Base-by-base conservation (phyloP, 495 filamentous ascomycete species). In the Usnea hakonensis region DNA sequence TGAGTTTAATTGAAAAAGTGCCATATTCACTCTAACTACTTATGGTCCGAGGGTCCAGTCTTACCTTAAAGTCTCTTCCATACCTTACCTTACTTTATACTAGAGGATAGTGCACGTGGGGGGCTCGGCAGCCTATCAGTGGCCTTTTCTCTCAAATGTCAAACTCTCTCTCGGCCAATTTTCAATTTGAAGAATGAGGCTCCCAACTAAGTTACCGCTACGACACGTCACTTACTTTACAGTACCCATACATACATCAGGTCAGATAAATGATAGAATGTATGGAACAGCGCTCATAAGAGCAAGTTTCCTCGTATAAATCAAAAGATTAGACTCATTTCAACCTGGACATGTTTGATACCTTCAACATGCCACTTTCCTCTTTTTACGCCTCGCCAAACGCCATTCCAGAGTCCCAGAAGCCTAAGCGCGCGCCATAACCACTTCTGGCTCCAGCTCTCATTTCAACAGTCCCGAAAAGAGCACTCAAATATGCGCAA, bases 401-500 rank as follows among this genome's bases (percentile, higher is more conserved):
- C 6, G 16, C 48, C 48, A n/a, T n/a, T n/a, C 35, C 35, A 36
- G 6, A 9, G 26, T 19, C 48, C n/a, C 48, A 32, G 28, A 32
- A 32, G 48, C 48, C 48, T 52, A 52, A 46, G 19, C 7, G 23
- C 16, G 48, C 48, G 4, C 48, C 28, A 53, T 40, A 7, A 21
- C 46, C 48, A 38, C 46, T 61, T 54, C 4, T 33, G 44, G 58
- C 57, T 16, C 7, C 32, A n/a, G 0, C 2, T 32, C 21, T 46
- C 58, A 60, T 60, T 60, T 52, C 58, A 13, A 6, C 50, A 11
- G 43, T 37, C 44, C 52, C 36, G 17, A 58, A 26, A n/a, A 41
- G 48, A 52, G 14, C 48, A 52, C 26, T 28, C 48, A 54, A 41
- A 53, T n/a, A 54, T 61, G 58, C 14, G 58, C 36, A 53, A 41